Evolutionary conservation across 371 early-diverging fungal genomes (phyloP).

Genomic region (Fennellomyces sp.): DNA sequence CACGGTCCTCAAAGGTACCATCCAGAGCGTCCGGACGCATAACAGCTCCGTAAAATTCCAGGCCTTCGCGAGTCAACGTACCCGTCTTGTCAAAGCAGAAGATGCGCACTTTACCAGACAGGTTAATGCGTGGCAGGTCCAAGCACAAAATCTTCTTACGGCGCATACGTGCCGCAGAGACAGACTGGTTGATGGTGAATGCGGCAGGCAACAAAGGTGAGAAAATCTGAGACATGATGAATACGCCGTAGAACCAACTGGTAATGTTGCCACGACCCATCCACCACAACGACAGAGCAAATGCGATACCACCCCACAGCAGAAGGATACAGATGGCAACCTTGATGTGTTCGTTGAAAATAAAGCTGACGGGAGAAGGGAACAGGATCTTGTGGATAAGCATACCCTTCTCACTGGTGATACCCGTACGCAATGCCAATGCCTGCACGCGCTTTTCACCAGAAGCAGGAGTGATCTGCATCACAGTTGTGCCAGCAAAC

Average conservation of each 20-base stretch:
- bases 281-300: constrained; percentile 55
- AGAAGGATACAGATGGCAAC: constrained; percentile 65
- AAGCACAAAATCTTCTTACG: constrained; percentile 66
- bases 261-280: constrained; percentile 56
- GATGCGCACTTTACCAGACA: constrained; percentile 85
- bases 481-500: constrained; percentile 64
- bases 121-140: constrained; percentile 77
- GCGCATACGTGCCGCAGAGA: constrained; percentile 67
- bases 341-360: constrained; percentile 76
- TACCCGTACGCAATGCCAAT: constrained; percentile 75
- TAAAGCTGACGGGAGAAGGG: constrained; percentile 67
- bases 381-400: constrained; percentile 80
- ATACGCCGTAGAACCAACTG: constrained; percentile 64
- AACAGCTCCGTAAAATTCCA: constrained; percentile 66
- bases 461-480: constrained; percentile 39
- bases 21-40: not conserved
- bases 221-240: constrained; percentile 68
- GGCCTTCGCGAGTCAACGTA: constrained; percentile 76
- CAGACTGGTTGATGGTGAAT: constrained; percentile 72
- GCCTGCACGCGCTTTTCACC: constrained; percentile 29
- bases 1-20: not conserved
- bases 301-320: constrained; percentile 62
- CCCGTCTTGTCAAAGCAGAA: constrained; percentile 93
- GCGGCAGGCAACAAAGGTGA: constrained; percentile 74
- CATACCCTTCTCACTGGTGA: constrained; percentile 74